Evolutionary conservation across 108 stramenopile genomes (phyloP), one percentile per base, ranked within the genome.

Genomic region (Cyclotella kingstonii): DNA sequence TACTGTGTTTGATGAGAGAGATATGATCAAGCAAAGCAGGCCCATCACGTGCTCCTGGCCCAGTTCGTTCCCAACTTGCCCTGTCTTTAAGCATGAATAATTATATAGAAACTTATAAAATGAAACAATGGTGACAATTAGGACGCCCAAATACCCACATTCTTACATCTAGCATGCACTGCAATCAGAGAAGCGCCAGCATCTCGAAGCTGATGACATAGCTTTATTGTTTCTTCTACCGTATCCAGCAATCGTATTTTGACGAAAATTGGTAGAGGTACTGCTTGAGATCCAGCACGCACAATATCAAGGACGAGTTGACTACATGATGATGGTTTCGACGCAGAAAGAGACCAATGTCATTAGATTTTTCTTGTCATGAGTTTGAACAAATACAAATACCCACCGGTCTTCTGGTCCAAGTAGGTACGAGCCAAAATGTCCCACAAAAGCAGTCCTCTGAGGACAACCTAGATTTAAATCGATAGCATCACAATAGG

Each of bases 401-500:
- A 39, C 54, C 3, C n/a, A 56, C 56, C 95, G 86, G 73, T 96
- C 95, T 27, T 81, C 62, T 12, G 54, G 35, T 52, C 83, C 89
- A 45, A 94, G 59, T 52, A 96, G 69, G 63, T 93, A 96, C 4
- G 83, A 85, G 10, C 95, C 93, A 76, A 91, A 96, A 66, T 96
- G 95, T 7, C 93, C 93, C 9, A 90, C 34, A 66, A 83, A 90
- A 10, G 95, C 95, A n/a, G 91, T 90, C 43, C 95, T 78, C 48
- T 96, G 95, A 2, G 95, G 95, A 70, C 95, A 96, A 25, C 95
- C 95, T 45, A 96, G 77, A 66, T 94, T 96, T 36, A 96, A 73
- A 66, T 96, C 95, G 44, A 96, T 85, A 0, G 91, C 95, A 77
- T 96, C 91, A 60, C 91, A 93, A 38, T 45, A 61, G 4, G 66